These are phyloP conservation scores for Cyclotella choctawhatcheeana DNA, from an alignment of 108 stramenopile species.

Conservation along the genomic window DNA sequence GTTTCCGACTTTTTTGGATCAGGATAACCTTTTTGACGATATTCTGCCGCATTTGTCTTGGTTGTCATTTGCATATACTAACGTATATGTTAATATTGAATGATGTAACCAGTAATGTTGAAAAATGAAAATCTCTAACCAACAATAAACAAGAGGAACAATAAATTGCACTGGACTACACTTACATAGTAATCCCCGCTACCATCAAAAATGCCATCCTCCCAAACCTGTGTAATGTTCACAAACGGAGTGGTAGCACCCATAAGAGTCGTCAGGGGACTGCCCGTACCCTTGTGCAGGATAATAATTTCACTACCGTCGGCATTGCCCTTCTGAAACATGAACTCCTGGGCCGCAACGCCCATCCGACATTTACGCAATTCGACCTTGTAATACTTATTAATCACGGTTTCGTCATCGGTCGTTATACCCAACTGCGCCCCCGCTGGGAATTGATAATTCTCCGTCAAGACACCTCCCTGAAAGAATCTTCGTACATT, in stretches of 20 bases:
- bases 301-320: slow-evolving; percentile 11
- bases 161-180: neutral
- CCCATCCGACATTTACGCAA: slow-evolving; percentile 45
- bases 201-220: slow-evolving; percentile 36
- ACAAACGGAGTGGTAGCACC: slow-evolving; percentile 15
- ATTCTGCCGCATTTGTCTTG: neutral
- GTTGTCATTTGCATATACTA: slow-evolving; percentile 7
- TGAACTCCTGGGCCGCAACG: slow-evolving; percentile 32
- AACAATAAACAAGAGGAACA: neutral
- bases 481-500: neutral
- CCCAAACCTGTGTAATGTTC: slow-evolving; percentile 34
- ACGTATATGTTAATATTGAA: neutral
- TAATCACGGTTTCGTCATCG: slow-evolving; percentile 26
- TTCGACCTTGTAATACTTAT: slow-evolving; percentile 31
- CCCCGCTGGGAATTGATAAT: slow-evolving; percentile 18
- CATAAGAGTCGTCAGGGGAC: slow-evolving; percentile 19
- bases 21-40: neutral
- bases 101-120: neutral
- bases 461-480: neutral
- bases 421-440: neutral
- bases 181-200: slow-evolving; percentile 37
- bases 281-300: slow-evolving; percentile 16
- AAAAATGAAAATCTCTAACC: neutral
- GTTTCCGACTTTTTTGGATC: neutral
- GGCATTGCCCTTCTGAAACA: slow-evolving; percentile 1